These are phyloP conservation scores for Coccinonectria pachysandricola DNA, from an alignment of 2,329 filamentous ascomycete genomes.

Conservation along the genomic window DNA sequence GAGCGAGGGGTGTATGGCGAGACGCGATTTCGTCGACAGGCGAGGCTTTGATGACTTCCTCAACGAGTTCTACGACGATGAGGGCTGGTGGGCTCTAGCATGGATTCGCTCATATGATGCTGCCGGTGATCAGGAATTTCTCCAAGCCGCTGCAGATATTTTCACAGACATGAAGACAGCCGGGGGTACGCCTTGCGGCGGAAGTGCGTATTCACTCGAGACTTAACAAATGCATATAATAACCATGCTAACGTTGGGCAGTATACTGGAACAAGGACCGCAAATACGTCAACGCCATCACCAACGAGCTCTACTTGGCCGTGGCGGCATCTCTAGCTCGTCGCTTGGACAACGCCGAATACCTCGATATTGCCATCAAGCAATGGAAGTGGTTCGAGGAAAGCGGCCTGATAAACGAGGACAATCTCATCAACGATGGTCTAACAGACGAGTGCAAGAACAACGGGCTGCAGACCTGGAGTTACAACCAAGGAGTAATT, in stretches of 20 bases:
- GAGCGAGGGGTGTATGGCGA: conserved; percentile 20
- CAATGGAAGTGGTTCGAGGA: conserved; percentile 44
- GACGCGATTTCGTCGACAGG: conserved; percentile 23
- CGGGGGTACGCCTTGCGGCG: conserved; percentile 36
- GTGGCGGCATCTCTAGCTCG: conserved; percentile 44
- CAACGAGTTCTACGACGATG: conserved; percentile 49
- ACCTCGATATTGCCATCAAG: conserved; percentile 37
- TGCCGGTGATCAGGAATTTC: conserved; percentile 40
- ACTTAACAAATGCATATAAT: neutral
- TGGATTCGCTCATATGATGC: conserved; percentile 48
- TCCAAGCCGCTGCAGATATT: conserved; percentile 40
- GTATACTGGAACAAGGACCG: conserved; percentile 46
- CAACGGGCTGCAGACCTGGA: conserved; percentile 39
- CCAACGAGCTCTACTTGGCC: conserved; percentile 48
- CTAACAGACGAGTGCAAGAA: conserved; percentile 38
- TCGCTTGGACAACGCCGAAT: conserved; percentile 31
- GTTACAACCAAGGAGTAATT: conserved; percentile 50
- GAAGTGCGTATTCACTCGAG: conserved; percentile 24
- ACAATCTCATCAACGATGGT: conserved; percentile 44
- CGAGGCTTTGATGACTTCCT: conserved; percentile 31
- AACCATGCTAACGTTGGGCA: neutral
- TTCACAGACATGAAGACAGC: conserved; percentile 47
- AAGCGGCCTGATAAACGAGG: conserved; percentile 41
- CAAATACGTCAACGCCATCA: conserved; percentile 42
- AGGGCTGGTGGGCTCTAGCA: conserved; percentile 54